A percentile compares a stretch with the other conserved stretches of the same genome.
Evolutionary conservation across 768 basidiomycete species (phyloP).

Genomic region (Trametes maxima): DNA sequence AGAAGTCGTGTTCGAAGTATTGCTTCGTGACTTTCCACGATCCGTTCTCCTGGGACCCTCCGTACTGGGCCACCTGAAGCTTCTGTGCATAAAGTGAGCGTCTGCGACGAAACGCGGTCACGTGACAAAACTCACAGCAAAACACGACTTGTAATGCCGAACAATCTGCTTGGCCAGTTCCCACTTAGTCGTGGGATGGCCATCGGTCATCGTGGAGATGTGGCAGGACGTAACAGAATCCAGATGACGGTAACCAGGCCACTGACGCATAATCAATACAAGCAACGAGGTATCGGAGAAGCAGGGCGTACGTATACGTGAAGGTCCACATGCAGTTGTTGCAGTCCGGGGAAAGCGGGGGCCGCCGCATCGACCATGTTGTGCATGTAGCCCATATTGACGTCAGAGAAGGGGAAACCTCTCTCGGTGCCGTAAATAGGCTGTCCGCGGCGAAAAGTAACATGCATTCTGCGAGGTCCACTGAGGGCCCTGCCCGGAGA

Average conservation of each 20-base stretch:
- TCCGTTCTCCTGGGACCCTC: neutral
- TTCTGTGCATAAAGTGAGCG: neutral
- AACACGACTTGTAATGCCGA: neutral
- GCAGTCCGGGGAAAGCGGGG: no score
- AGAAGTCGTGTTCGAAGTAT: neutral
- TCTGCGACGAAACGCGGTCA: neutral
- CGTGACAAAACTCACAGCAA: neutral
- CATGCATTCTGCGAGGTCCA: no score
- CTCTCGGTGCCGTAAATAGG: no score
- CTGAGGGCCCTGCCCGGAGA: no score
- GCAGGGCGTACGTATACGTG: neutral
- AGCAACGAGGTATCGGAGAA: neutral
- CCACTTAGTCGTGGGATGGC: neutral
- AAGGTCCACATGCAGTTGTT: neutral
- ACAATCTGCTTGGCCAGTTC: slow-evolving; percentile 1
- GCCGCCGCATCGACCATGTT: no score
- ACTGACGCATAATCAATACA: neutral
- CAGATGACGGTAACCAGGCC: slow-evolving; percentile 12
- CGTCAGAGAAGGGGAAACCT: no score
- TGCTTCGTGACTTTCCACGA: slow-evolving; percentile 4
- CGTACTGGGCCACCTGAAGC: neutral
- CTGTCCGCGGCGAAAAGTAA: no score
- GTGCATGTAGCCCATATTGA: no score
- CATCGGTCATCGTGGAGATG: neutral
- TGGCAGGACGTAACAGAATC: neutral